Percentiles rank a stretch among this genome's conserved stretches.
Evolutionary conservation across 139 green algal genomes (phyloP).

Genomic region (Micractinium conductrix): DNA sequence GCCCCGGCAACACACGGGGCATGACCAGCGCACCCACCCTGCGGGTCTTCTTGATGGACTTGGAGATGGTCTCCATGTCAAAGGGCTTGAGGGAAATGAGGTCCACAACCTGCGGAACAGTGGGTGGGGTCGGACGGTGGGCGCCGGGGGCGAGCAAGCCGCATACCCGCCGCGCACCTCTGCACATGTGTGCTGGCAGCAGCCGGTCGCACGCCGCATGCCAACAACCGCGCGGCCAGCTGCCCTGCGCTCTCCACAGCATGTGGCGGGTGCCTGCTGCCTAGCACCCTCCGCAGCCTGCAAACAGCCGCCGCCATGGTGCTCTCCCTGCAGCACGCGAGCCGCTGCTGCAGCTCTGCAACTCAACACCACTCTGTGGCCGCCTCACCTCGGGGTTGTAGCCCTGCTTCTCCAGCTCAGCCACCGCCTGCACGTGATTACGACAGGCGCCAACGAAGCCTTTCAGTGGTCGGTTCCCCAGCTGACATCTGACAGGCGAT

Average conservation of each 20-base stretch:
- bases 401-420: constrained; percentile 73
- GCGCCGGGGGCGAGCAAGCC: neutral
- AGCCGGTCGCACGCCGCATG: too few species aligned
- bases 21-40: constrained; percentile 19
- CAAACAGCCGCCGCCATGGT: neutral
- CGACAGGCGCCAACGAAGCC: too few species aligned
- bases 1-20: too few species aligned
- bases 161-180: neutral
- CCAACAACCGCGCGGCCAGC: too few species aligned
- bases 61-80: constrained; percentile 94
- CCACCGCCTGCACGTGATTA: too few species aligned
- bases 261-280: too few species aligned
- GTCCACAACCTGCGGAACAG: constrained; percentile 83
- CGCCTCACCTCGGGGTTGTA: constrained; percentile 88
- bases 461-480: too few species aligned
- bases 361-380: neutral
- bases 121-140: neutral
- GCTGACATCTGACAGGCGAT: too few species aligned
- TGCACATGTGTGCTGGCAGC: too few species aligned
- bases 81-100: constrained; percentile 98
- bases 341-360: neutral
- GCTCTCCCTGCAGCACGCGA: too few species aligned
- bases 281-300: neutral
- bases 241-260: too few species aligned
- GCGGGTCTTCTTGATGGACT: constrained; percentile 87